A percentile compares a stretch with the other conserved stretches of the same genome.
Evolutionary conservation across 192 early-diverging fungal species (phyloP).

Genomic region (Gamsiella multidivaricata): DNA sequence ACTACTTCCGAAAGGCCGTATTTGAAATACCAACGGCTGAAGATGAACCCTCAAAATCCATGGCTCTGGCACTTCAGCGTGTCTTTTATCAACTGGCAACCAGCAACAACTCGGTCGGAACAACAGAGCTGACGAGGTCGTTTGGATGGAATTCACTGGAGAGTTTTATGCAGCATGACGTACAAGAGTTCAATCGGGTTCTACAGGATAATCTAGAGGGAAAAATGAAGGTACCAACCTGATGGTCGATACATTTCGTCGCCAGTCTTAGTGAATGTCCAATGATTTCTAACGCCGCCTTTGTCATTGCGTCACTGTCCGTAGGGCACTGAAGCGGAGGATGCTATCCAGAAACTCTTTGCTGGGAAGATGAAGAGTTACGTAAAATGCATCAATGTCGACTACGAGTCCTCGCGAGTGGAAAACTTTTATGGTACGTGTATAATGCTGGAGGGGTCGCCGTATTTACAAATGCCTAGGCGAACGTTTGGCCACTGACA

Average conservation of each 20-base stretch:
- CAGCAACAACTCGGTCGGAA: slow-evolving; percentile 78
- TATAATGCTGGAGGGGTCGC: too few species aligned
- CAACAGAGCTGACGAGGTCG: slow-evolving; percentile 94
- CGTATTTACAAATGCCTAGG: too few species aligned
- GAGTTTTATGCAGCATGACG: slow-evolving; percentile 97
- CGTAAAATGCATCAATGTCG: slow-evolving; percentile 94
- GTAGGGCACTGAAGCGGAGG: slow-evolving; percentile 89
- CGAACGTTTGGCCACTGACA: too few species aligned
- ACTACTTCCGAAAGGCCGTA: slow-evolving; percentile 91
- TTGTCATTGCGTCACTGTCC: too few species aligned
- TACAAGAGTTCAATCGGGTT: slow-evolving; percentile 97
- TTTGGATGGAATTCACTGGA: slow-evolving; percentile 99
- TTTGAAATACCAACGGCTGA: slow-evolving; percentile 93
- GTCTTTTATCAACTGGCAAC: slow-evolving; percentile 93
- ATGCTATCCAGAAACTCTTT: slow-evolving; percentile 90
- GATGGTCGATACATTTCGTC: not conserved
- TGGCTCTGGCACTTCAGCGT: slow-evolving; percentile 92
- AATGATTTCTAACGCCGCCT: not conserved
- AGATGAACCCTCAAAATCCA: slow-evolving; percentile 88
- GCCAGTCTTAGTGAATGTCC: not conserved
- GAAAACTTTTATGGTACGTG: slow-evolving; percentile 95
- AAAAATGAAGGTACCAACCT: slow-evolving; percentile 91
- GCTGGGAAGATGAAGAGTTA: slow-evolving; percentile 98
- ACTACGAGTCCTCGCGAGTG: slow-evolving; percentile 92
- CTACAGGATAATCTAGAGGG: slow-evolving; percentile 96